These are phyloP conservation scores for Colletotrichum sp. DNA, from an alignment of 2,329 filamentous ascomycete species.

Conservation along the genomic window DNA sequence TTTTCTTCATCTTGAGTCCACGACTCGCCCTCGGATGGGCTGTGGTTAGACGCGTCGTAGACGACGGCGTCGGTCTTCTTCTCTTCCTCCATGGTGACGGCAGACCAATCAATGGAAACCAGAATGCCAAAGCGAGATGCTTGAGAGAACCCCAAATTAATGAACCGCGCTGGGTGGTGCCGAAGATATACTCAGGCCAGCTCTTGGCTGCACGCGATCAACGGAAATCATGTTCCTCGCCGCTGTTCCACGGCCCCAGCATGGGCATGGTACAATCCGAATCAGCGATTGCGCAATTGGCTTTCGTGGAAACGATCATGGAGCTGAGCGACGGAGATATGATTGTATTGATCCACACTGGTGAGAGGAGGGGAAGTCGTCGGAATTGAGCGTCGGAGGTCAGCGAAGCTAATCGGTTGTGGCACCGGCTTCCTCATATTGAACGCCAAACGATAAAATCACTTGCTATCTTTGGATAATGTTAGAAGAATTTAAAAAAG, in stretches of 20 bases:
- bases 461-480: neutral
- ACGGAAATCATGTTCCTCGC: neutral
- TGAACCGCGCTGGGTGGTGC: neutral
- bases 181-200: neutral
- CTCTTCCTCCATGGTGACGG: neutral
- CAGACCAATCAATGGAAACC: accelerated
- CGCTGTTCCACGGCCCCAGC: neutral
- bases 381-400: neutral
- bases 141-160: neutral
- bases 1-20: neutral
- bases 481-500: neutral
- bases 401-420: neutral
- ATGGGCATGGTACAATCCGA: neutral
- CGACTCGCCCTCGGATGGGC: neutral
- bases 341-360: neutral
- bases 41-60: neutral
- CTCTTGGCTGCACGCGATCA: neutral
- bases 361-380: neutral
- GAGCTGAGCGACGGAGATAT: neutral
- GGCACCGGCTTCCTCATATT: neutral
- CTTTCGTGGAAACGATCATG: neutral
- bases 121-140: neutral
- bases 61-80: neutral
- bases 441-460: neutral
- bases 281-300: neutral